Evolutionary conservation across 2,329 filamentous ascomycete species (phyloP).

Genomic region (Alternaria alternata): DNA sequence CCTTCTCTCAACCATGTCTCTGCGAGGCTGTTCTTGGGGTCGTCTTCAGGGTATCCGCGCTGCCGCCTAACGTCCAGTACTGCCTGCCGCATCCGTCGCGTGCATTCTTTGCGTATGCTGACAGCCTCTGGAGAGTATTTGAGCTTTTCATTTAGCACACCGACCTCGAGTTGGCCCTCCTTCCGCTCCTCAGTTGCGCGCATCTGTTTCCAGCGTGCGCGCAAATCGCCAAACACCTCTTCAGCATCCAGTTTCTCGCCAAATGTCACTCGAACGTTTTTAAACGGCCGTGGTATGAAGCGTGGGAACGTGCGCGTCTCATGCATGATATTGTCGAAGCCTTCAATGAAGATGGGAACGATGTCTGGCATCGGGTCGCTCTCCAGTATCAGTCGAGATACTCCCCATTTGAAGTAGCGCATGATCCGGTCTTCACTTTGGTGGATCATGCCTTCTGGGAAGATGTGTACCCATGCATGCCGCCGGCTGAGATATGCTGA

Average conservation of each 20-base stretch:
- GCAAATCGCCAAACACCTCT: slow-evolving; percentile 77
- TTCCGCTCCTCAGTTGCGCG: slow-evolving; percentile 61
- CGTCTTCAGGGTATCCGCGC: slow-evolving; percentile 79
- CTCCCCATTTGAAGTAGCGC: slow-evolving; percentile 98
- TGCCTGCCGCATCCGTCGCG: slow-evolving; percentile 77
- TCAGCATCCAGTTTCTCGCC: slow-evolving; percentile 80
- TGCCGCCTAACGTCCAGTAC: slow-evolving; percentile 78
- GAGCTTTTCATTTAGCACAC: slow-evolving; percentile 70
- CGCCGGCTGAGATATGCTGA: slow-evolving; percentile 74
- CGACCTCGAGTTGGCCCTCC: slow-evolving; percentile 56
- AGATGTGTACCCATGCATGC: slow-evolving; percentile 90
- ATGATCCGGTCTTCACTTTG: slow-evolving; percentile 81
- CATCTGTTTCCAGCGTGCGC: slow-evolving; percentile 76
- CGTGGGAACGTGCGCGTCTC: slow-evolving; percentile 81
- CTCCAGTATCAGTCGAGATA: slow-evolving; percentile 90
- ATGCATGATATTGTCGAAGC: slow-evolving; percentile 86
- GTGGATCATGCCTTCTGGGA: slow-evolving; percentile 94
- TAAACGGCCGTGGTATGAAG: slow-evolving; percentile 78
- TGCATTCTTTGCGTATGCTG: slow-evolving; percentile 79
- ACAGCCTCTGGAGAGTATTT: slow-evolving; percentile 78
- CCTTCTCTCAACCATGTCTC: slow-evolving; percentile 79
- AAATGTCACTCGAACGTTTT: slow-evolving; percentile 76
- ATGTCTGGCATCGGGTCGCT: slow-evolving; percentile 86
- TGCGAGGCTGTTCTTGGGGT: slow-evolving; percentile 76
- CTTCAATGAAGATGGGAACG: slow-evolving; percentile 93